Base-by-base conservation (phyloP, 805 yeast species). In the Metschnikowia orientalis region DNA sequence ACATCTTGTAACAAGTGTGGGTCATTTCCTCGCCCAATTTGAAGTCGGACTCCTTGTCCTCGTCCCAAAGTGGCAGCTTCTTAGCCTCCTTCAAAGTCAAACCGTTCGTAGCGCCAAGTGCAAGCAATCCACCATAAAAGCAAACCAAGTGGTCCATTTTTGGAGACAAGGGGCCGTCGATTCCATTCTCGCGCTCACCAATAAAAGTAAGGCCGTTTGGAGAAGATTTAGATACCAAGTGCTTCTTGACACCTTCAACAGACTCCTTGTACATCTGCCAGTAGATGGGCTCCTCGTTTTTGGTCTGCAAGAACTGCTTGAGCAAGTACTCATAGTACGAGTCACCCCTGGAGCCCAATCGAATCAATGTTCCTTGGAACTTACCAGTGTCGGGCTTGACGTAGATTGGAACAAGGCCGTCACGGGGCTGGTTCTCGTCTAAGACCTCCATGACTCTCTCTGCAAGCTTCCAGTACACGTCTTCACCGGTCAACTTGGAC, bases 121-220 rank as follows among this genome's bases (percentile, higher is more conserved):
- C 92, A 40, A 89, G 71, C 41, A 84, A 69, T 0, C 96, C 96
- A 36, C 95, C 95, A 52, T 84, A 75, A 58, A 87, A 88, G 56
- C 97, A 89, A 16, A 87, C 96, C 39, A 86, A 64, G 59, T 89
- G 96, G 54, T 89, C 96, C 95, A 89, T 85, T 53, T 86, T 87
- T 11, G 77, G 63, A 10, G 81, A 73, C 10, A 81, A 56, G 3
- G 65, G 59, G 0, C 81, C 79, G 5, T 57, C 60, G n/a, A 85
- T 47, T 8, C 96, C 96, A 18, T 57, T 45, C 14, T 81, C 84
- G 31, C 76, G 69, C 56, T 89, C 97, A 8, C 95, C 95, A 37
- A 88, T 68, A 50, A 69, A 89, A 0, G 81, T 69, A 15, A 82
- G 62, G 1, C 72, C 71, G 45, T 60, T 73, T 4, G 95, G 94